phyloP scores from a whole-genome alignment of 805 yeast species.

The Myxozyma lipomycoides region DNA sequence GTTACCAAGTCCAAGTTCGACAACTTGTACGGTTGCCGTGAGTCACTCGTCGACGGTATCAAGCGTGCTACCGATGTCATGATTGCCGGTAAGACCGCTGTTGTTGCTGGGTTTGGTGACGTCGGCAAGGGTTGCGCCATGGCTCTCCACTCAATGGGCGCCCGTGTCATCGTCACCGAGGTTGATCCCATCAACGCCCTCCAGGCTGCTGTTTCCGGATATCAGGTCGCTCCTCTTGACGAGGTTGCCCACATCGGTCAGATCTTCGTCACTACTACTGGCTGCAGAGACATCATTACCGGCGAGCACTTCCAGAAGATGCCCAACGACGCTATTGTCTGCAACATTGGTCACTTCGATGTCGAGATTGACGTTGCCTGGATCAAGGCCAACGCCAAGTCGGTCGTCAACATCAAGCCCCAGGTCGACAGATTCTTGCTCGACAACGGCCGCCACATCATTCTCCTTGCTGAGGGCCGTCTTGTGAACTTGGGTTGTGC shows the following conservation, averaged over 20 bases:
- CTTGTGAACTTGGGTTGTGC: conserved; percentile 99
- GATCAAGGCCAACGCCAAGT: conserved; percentile 90
- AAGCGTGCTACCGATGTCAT: conserved; percentile 99
- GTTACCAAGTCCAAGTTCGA: conserved; percentile 99
- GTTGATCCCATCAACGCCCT: conserved; percentile 98
- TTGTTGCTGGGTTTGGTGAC: conserved; percentile 99
- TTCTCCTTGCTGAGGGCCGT: conserved; percentile 98
- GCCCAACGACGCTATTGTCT: conserved; percentile 99
- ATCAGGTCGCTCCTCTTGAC: conserved; percentile 92
- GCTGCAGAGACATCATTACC: conserved; percentile 97
- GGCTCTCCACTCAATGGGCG: conserved; percentile 99
- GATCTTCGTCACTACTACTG: conserved; percentile 98
- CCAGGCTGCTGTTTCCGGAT: conserved; percentile 99
- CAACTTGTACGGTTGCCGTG: conserved; percentile 99
- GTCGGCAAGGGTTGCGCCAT: conserved; percentile 99
- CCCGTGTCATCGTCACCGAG: conserved; percentile 95
- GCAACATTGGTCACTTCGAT: conserved; percentile 99
- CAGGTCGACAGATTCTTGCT: conserved; percentile 97
- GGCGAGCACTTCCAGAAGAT: conserved; percentile 79
- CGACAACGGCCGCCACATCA: conserved; percentile 85
- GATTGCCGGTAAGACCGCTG: conserved; percentile 99
- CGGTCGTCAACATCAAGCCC: conserved; percentile 95
- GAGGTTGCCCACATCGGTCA: conserved; percentile 92
- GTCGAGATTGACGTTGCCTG: conserved; percentile 99
- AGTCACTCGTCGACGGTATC: conserved; percentile 96